Base-by-base conservation (phyloP, 2,329 filamentous ascomycete species). In the Hawksworthiomyces lignivorus region DNA sequence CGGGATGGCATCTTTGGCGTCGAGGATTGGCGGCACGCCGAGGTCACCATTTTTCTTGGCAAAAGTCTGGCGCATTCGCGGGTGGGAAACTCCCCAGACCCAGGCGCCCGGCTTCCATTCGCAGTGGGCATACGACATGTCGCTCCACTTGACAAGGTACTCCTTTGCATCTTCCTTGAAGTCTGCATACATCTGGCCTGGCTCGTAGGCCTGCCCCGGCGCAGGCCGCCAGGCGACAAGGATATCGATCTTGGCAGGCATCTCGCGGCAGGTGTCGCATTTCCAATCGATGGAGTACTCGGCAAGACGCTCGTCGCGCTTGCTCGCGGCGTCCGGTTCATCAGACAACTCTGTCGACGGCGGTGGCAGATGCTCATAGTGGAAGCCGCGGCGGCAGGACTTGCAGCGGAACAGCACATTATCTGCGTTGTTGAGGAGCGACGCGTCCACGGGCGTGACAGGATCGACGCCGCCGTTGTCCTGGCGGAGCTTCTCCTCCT, bases 141-240 rank as follows among this genome's bases (percentile, higher is more conserved):
- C 69, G 33, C 84, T 79, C 87, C 89, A 97, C 57, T 92, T 95
- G 52, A 98, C 66, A 3, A 98, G 73, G 55, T 97, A 98, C 52
- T 96, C 87, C 50, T 89, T 89, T n/a, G 84, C 71, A 41, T 87
- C 83, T 54, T 92, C 83, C 10, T 64, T 61, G n/a, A 86, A 64
- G 40, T 75, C 64, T 21, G 77, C 64, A 36, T 71, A 69, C 1
- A 67, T 64, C 39, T 71, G 66, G 2, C 72, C 75, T 4, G 68
- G 56, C 12, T 63, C 60, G 51, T 82, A 81, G 2, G 62, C 63
- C 11, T 77, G 68, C 19, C 73, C 64, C 51, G 84, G 67, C 1
- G 68, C 59, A 1, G 87, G 87, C 45, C 90, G 80, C 92, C 92
- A 98, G 12, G 90, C 88, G 40, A 97, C 81, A 6, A 98, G 62